Base-by-base conservation (phyloP, 2,329 filamentous ascomycete genomes). In the Xylariaceae sp. region DNA sequence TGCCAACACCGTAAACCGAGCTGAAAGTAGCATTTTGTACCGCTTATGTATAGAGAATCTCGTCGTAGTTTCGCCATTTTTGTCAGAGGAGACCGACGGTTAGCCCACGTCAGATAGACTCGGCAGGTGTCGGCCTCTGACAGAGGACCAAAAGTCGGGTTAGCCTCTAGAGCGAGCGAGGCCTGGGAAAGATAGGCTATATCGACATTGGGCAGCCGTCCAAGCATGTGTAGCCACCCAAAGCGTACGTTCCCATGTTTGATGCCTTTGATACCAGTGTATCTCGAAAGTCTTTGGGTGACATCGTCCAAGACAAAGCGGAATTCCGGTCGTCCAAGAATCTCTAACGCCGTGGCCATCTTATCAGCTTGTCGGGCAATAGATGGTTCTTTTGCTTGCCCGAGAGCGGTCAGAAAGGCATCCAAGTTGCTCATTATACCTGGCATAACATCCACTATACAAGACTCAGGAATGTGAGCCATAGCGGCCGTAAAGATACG, bases 201-300 rank as follows among this genome's bases (percentile, higher is more conserved):
- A 23, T 64, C 57, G 34, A 70, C 45, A 15, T 52, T 53, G 11
- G 68, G 70, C 42, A 71, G 53, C 42, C 68, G 67, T 18, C 66
- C 69, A 49, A 73, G 58, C 17, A 71, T 51, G 23, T 65, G 64
- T 49, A 73, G 60, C 69, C 68, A 72, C 11, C 59, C 45, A 13
- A 65, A 57, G 15, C 71, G 70, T 47, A 63, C 49, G 17, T 59
- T 35, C 18, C 17, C 2, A 52, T 58, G 68, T 35, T 61, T 35
- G 17, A 56, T 2, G 10, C 56, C 58, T 44, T 59, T 42, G 10
- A 59, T 60, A 2, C 47, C 17, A 9, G 37, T 50, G 55, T 62
- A 54, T 35, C 47, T 35, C 9, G 63, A 56, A 17, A 71, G 49
- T 48, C 53, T 61, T 49, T 61, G 54, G 10, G 65, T 67, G 7